Evolutionary conservation across 345 rosid species (phyloP).

Genomic region (Cochlearia excelsa): DNA sequence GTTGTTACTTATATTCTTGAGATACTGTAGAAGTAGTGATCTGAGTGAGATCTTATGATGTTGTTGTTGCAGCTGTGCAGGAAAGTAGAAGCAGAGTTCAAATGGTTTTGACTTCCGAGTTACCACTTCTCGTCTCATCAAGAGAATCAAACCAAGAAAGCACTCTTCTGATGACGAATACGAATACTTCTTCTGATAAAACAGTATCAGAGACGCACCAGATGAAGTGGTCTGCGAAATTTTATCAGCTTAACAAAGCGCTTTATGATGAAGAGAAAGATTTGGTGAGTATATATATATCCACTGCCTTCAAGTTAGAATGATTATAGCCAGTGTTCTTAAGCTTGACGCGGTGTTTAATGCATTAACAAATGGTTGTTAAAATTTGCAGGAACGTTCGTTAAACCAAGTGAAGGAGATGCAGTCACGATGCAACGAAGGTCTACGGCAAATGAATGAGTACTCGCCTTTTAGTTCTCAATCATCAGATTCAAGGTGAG

Average conservation of each 20-base stretch:
- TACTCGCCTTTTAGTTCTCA: conserved; percentile 41
- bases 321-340: neutral
- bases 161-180: conserved; percentile 17
- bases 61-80: conserved; percentile 56
- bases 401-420: conserved; percentile 68
- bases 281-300: conserved; percentile 52
- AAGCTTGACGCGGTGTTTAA: neutral
- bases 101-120: conserved; percentile 62
- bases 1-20: neutral
- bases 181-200: conserved; percentile 36
- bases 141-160: conserved; percentile 53
- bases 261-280: conserved; percentile 79
- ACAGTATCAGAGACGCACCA: conserved; percentile 51
- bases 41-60: conserved; percentile 25
- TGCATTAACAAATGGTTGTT: conserved; percentile 19
- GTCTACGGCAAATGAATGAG: conserved; percentile 55
- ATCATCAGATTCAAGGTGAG: conserved; percentile 51
- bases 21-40: conserved; percentile 5
- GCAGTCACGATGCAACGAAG: conserved; percentile 73
- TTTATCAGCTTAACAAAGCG: conserved; percentile 72
- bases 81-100: conserved; percentile 84
- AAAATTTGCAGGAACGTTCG: conserved; percentile 62
- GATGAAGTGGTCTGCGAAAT: conserved; percentile 60
- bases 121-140: conserved; percentile 58
- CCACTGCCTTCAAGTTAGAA: conserved; percentile 23